Base-by-base conservation (phyloP, 1,284 basidiomycete genomes). In the Rhodotorula sp. region DNA sequence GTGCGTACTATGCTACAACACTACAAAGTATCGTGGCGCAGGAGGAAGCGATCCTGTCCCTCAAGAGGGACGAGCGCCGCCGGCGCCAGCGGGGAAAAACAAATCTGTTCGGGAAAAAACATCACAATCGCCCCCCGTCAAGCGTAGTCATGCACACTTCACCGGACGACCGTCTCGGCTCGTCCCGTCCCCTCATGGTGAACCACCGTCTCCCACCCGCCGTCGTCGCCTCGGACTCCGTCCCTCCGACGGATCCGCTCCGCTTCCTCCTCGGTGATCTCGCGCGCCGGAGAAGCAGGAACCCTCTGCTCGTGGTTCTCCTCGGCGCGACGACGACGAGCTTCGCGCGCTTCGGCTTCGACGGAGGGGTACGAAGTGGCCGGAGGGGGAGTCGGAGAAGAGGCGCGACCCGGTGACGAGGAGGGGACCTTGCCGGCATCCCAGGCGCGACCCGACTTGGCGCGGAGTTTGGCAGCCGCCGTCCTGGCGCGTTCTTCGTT, bases 361-460 rank as follows among this genome's bases (percentile, higher is more conserved):
- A 54, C 43, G 2, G 67, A 71, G 16, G 66, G 69, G 62, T 68
- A 68, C n/a, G 34, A 31, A 10, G 49, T 19, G 23, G 50, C 49
- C 19, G 49, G 43, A n/a, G 62, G 38, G 12, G 57, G 26, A 10
- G 28, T 31, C 26, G 60, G 21, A 26, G 31, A 43, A 19, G 47
- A 10, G 28, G 45, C 4, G 34, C 5, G 16, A 16, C 19, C 26
- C 21, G 28, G 28, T 28, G 28, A 28, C 28, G 28, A 28, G 16
- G 31, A 16, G 5, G 48, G 5, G 28, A 67, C 49, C 59, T 76
- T 77, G 50, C 64, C 70, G 26, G 58, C 70, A 63, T 77, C 77
- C 77, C 77, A 77, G 21, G 71, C 74, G 57, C 77, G 71, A 3
- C 71, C 72, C 34, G 71, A 60, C 38, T 64, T 59, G 28, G 66